These are phyloP conservation scores for Paramecium sonneborni DNA, from an alignment of 73 alveolate genomes.

Conservation along the genomic window DNA sequence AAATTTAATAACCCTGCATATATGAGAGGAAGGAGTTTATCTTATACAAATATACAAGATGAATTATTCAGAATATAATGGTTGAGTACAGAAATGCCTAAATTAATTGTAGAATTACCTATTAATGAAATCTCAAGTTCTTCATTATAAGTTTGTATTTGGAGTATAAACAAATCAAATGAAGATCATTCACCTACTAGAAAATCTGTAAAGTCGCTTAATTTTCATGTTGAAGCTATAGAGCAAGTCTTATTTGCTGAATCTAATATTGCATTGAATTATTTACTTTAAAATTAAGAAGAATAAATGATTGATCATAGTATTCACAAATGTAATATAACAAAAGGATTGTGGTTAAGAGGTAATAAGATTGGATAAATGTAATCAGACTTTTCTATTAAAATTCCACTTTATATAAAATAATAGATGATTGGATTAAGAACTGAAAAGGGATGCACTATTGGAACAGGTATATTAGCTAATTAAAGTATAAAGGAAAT, in stretches of 20 bases:
- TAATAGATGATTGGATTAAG: conserved; percentile 30
- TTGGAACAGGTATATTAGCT: neutral
- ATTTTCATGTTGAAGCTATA: neutral
- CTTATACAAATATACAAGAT: neutral
- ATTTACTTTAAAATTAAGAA: neutral
- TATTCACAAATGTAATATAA: neutral
- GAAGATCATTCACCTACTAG: conserved; percentile 35
- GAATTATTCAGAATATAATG: neutral
- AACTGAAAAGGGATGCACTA: conserved; percentile 24
- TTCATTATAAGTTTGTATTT: conserved; percentile 6
- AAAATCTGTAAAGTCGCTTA: neutral
- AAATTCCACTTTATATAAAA: conserved; percentile 15
- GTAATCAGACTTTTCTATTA: neutral
- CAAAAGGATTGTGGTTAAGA: conserved; percentile 17
- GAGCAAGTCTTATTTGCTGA: conserved; percentile 19
- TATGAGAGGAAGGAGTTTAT: neutral
- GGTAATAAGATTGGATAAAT: conserved; percentile 1
- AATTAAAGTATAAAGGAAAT: conserved; percentile 10
- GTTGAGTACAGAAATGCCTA: neutral
- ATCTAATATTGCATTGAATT: neutral
- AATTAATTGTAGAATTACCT: neutral
- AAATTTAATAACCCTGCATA: neutral
- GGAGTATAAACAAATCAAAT: neutral
- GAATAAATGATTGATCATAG: neutral
- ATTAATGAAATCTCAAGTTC: neutral